Conservation (phyloP, 202 grass and related monocot species). For the Digitaria exilis region DNA sequence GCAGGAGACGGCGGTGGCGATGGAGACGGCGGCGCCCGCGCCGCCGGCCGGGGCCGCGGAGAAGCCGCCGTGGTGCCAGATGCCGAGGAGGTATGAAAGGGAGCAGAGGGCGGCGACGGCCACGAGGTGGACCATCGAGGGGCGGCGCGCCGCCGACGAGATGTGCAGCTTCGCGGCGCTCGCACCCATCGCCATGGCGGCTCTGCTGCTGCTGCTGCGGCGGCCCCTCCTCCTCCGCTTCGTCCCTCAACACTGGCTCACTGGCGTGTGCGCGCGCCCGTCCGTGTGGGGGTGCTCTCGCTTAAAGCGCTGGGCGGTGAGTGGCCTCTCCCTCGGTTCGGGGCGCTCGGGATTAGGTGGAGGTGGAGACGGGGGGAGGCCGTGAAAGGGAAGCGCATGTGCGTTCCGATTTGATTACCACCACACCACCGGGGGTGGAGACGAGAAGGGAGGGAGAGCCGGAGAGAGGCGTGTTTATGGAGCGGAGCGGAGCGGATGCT, state of each 20-base stretch:
- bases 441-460: neutral
- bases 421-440: neutral
- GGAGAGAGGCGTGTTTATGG: neutral
- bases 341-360: slow-evolving; percentile 33
- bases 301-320: slow-evolving; percentile 18
- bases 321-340: slow-evolving; percentile 8
- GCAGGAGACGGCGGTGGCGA: slow-evolving; percentile 47
- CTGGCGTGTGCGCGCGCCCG: neutral
- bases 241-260: neutral
- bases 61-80: slow-evolving; percentile 78
- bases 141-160: slow-evolving; percentile 43
- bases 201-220: neutral
- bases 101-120: slow-evolving; percentile 70
- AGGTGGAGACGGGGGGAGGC: slow-evolving; percentile 17
- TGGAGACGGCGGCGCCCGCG: slow-evolving; percentile 41
- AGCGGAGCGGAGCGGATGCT: neutral
- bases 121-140: slow-evolving; percentile 49
- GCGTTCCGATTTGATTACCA: slow-evolving; percentile 15
- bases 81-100: slow-evolving; percentile 65
- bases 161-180: slow-evolving; percentile 53
- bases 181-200: slow-evolving; percentile 50
- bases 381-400: slow-evolving; percentile 35
- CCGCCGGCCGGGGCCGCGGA: slow-evolving; percentile 6
- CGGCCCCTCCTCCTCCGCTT: neutral
- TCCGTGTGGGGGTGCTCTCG: neutral